Evolutionary conservation across 202 grass and related monocot genomes (phyloP).

Genomic region (Elaeis oleifera): DNA sequence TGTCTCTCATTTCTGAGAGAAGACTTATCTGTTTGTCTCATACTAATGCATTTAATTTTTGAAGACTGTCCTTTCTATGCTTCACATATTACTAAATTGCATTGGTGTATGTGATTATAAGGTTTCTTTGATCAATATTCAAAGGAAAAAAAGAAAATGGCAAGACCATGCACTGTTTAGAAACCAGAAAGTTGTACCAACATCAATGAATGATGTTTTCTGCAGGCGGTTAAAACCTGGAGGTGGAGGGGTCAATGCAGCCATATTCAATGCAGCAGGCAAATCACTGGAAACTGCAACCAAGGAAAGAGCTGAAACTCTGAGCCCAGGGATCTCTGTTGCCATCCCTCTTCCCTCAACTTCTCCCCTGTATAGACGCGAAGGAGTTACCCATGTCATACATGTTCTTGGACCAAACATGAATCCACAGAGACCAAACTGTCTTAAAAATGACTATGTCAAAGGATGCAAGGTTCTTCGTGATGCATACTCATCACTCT

Average conservation of each 20-base stretch:
- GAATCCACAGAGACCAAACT: conserved; percentile 83
- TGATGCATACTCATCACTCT: conserved; percentile 78
- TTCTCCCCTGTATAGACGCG: conserved; percentile 51
- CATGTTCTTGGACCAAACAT: conserved; percentile 96
- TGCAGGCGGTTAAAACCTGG: conserved; percentile 80
- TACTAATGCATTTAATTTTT: no score
- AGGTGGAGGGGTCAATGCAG: conserved; percentile 77
- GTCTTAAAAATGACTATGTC: conserved; percentile 73
- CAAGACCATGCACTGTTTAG: no score
- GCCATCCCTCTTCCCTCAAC: conserved; percentile 51
- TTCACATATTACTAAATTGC: no score
- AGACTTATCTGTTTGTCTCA: no score
- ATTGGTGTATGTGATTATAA: no score
- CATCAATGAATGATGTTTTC: conserved; percentile 14
- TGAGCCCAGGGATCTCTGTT: conserved; percentile 75
- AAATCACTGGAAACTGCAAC: conserved; percentile 57
- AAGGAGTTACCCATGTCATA: conserved; percentile 91
- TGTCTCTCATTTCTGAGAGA: no score
- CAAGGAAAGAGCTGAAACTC: conserved; percentile 56
- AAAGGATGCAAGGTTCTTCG: conserved; percentile 72
- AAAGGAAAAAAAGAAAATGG: no score
- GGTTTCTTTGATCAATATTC: no score
- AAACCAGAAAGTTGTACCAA: background rate
- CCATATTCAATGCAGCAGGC: conserved; percentile 33
- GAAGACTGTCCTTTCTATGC: no score